phyloP scores from a whole-genome alignment of 1,139 yeast genomes.

The Suhomyces atakaporum region DNA sequence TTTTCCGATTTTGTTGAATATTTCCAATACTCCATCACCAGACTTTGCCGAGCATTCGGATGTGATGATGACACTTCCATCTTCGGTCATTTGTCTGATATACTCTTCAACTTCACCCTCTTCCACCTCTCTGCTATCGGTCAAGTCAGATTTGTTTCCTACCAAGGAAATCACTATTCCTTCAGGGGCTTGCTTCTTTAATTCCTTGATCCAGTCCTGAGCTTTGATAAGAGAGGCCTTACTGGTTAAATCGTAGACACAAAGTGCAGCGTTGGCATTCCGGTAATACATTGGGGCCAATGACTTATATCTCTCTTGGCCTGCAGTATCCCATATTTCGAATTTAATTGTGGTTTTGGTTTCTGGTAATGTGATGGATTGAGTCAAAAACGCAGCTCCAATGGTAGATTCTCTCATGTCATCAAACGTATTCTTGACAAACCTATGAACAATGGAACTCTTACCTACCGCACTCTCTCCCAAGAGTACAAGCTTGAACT shows the following conservation, averaged over 20 bases:
- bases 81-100: constrained; percentile 31
- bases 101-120: constrained; percentile 39
- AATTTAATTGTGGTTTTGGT: constrained; percentile 31
- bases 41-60: constrained; percentile 50
- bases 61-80: constrained; percentile 30
- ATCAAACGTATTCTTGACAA: constrained; percentile 76
- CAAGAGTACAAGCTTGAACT: constrained; percentile 46
- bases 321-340: constrained; percentile 58
- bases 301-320: constrained; percentile 50
- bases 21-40: constrained; percentile 49
- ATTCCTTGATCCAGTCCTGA: constrained; percentile 93
- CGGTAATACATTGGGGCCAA: constrained; percentile 54
- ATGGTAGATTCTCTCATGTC: constrained; percentile 94
- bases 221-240: constrained; percentile 80
- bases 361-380: constrained; percentile 50
- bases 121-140: constrained; percentile 50
- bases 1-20: constrained; percentile 43
- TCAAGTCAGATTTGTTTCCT: constrained; percentile 62
- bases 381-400: constrained; percentile 96
- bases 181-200: constrained; percentile 85
- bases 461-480: constrained; percentile 56
- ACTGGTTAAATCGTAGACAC: constrained; percentile 32
- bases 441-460: constrained; percentile 48
- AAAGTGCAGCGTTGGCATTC: constrained; percentile 43
- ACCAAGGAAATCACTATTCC: constrained; percentile 59